A percentile compares a stretch with the other conserved stretches of the same genome.
These are phyloP conservation scores for Nothopassalora personata DNA, from an alignment of 2,329 filamentous ascomycete species.

Conservation along the genomic window DNA sequence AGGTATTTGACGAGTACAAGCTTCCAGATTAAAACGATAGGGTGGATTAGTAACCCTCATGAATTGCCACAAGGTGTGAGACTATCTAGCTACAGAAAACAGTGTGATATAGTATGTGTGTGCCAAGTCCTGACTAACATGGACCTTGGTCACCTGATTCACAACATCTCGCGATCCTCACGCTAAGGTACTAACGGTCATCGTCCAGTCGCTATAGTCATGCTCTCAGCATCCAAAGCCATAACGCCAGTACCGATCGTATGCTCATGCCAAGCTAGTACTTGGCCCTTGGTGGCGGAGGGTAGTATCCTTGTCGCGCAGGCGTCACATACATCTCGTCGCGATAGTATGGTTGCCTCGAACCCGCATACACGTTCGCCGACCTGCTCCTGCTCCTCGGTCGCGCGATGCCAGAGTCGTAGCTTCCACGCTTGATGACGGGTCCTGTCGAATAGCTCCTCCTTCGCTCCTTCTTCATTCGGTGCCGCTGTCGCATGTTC, in stretches of 20 bases:
- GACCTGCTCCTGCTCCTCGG: neutral
- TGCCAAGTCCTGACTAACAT: too few species aligned
- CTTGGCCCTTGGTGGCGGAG: neutral
- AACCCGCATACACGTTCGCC: neutral
- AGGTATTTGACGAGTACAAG: too few species aligned
- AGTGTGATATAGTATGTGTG: too few species aligned
- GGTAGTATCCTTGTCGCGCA: neutral
- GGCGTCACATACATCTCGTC: slow-evolving; percentile 1
- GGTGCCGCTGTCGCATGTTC: neutral
- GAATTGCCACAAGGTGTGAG: too few species aligned
- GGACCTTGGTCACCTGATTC: too few species aligned
- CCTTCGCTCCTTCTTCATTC: neutral
- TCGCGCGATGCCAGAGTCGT: neutral
- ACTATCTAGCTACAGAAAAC: too few species aligned
- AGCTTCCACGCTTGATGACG: neutral
- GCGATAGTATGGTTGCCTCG: slow-evolving; percentile 1
- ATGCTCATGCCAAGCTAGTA: neutral
- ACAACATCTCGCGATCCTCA: too few species aligned
- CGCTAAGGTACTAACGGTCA: too few species aligned
- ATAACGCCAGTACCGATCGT: neutral
- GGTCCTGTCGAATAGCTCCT: neutral
- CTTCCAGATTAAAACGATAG: too few species aligned
- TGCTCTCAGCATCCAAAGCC: neutral
- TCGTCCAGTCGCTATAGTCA: too few species aligned
- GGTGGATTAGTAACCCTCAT: too few species aligned